Conservation (phyloP, 805 yeast species). For the Kodamaea neixiangensis region DNA sequence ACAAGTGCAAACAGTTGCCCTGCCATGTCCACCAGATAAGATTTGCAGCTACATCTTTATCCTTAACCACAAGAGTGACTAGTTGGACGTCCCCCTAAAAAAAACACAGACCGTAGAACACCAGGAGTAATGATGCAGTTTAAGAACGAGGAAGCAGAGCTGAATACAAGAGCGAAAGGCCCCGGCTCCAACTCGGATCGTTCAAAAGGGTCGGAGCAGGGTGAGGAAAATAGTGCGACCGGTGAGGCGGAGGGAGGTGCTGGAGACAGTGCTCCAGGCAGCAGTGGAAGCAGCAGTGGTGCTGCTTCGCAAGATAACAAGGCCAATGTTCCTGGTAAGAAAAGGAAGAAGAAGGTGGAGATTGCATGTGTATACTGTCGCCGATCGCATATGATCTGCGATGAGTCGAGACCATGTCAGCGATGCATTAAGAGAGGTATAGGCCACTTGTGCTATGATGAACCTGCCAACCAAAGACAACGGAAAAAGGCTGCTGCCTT, state of each 20-base stretch:
- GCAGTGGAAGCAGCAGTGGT: neutral
- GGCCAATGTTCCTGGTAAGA: slow-evolving; percentile 10
- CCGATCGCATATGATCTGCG: slow-evolving; percentile 93
- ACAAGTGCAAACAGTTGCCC: neutral
- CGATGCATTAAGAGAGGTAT: slow-evolving; percentile 86
- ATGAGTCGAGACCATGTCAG: slow-evolving; percentile 71
- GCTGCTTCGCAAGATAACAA: neutral
- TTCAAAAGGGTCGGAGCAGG: too few relatives aligned
- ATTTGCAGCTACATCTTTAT: too few relatives aligned
- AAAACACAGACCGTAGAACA: too few relatives aligned
- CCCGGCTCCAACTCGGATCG: too few relatives aligned
- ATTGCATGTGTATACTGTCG: slow-evolving; percentile 90
- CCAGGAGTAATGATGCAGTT: too few relatives aligned
- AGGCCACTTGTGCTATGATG: slow-evolving; percentile 84
- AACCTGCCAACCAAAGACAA: slow-evolving; percentile 50
- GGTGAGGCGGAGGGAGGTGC: too few relatives aligned
- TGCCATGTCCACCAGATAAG: too few relatives aligned
- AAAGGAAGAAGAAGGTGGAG: slow-evolving; percentile 53
- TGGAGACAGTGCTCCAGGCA: neutral
- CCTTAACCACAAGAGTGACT: too few relatives aligned
- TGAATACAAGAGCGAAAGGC: too few relatives aligned
- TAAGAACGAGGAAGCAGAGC: too few relatives aligned
- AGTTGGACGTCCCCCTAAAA: too few relatives aligned
- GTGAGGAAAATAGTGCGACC: too few relatives aligned
- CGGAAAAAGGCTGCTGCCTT: slow-evolving; percentile 39